These are phyloP conservation scores for Starmerella apis DNA, from an alignment of 805 yeast genomes.

Conservation along the genomic window DNA sequence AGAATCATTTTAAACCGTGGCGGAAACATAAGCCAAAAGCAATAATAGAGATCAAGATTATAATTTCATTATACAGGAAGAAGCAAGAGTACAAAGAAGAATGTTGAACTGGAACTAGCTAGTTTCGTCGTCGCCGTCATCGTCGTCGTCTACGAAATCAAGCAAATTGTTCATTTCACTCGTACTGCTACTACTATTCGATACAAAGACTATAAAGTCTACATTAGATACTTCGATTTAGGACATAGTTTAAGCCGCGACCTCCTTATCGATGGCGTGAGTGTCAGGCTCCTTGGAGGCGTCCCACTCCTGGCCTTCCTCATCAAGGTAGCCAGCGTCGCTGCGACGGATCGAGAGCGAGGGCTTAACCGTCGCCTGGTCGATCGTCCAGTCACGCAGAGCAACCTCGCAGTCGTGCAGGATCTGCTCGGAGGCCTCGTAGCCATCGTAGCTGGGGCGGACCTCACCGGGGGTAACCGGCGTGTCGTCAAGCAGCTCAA, in stretches of 20 bases:
- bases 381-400: conserved; percentile 92
- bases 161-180: not conserved
- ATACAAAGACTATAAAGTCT: conserved; percentile 17
- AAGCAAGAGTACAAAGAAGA: too few species aligned
- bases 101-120: too few species aligned
- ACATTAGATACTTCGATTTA: conserved; percentile 6
- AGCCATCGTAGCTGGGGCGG: conserved; percentile 96
- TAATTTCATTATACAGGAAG: too few species aligned
- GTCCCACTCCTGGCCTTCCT: conserved; percentile 34
- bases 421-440: conserved; percentile 95
- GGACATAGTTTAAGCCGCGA: conserved; percentile 1
- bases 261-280: conserved; percentile 25
- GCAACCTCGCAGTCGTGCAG: conserved; percentile 95
- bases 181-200: conserved; percentile 3
- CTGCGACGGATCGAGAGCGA: conserved; percentile 75
- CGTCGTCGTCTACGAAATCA: not conserved
- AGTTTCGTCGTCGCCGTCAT: too few species aligned
- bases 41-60: too few species aligned
- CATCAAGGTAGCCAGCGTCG: conserved; percentile 35
- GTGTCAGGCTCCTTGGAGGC: conserved; percentile 32
- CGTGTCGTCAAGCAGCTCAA: conserved; percentile 90
- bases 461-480: conserved; percentile 99
- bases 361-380: conserved; percentile 89
- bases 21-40: too few species aligned
- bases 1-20: too few species aligned